Base-by-base conservation (phyloP, 1,284 basidiomycete genomes). In the Rhizopogon parksii region DNA sequence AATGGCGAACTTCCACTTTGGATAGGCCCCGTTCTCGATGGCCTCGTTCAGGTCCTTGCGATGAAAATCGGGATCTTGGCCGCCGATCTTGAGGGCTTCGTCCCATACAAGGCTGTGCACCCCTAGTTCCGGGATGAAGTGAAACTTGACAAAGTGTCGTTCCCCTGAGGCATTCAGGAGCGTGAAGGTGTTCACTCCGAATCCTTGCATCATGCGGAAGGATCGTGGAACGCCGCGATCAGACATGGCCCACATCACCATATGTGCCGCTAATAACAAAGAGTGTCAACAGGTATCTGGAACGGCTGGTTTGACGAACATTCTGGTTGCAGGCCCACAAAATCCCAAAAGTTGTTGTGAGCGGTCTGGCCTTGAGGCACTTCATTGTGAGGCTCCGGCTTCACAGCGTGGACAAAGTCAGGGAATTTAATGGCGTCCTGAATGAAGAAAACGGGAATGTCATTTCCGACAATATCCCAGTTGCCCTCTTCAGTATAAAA, bases 321-420 rank as follows among this genome's bases (percentile, higher is more conserved):
- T 59, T 84, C 80, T 1, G 80, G 75, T 56, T 81, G 78, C n/a
- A 82, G 68, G 40, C 80, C 78, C 15, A 78, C 77, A 59, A 84
- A 90, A 61, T 91, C 89, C 88, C 88, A 91, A 56, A 89, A 87
- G 61, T 89, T 91, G 65, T 92, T 88, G 57, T 88, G 86, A n/a
- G 83, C 83, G 27, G 61, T 69, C 59, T 85, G 83, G 2, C 77
- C 82, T 48, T 76, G 74, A 4, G 77, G 77, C 0, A 86, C 77
- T 59, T 90, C 86, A 53, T 84, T 85, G 46, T 89, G 78, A 2
- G 90, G 90, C 61, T 90, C 88, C 1, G 88, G 86, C 61, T 88
- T 86, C 25, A 84, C 80, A 52, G 88, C 83, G 61, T 92, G 90
- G 37, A 92, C 74, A 48, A 93, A 69, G 60, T 92, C 89, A 12